Base-by-base conservation (phyloP, 306 rosid species). In the Citrullus mucosospermus region DNA sequence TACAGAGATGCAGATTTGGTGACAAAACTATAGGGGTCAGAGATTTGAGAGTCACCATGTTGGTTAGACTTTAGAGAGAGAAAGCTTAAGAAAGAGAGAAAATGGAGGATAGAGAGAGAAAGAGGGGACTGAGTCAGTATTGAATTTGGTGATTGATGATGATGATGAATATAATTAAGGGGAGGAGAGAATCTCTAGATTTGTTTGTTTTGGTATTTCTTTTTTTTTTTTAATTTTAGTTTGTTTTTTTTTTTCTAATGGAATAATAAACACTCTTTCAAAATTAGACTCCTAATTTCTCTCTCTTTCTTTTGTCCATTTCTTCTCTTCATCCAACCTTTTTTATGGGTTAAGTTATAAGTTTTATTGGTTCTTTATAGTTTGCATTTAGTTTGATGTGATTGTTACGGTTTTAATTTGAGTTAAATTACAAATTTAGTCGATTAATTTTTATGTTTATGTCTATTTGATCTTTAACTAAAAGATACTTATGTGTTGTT, bases 1-100 rank as follows among this genome's bases (percentile, higher is more conserved):
- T 81, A 83, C 86, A 81, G 88, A 88, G 94, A 91, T 91, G 97
- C 96, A 88, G 86, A 88, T 90, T 87, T 87, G 88, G 96, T 91
- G 97, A 90, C 89, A 85, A 82, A 86, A 93, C 85, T 87, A 82
- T 81, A 2, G 90, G 93, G 87, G 91, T 91, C 96, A 91, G 94
- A 90, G 90, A 83, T 84, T 79, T 85, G 86, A 83, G 90, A 90
- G 87, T 63, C 56, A 71, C 88, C 80, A 81, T 82, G 86, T 78
- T 79, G 83, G 86, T 78, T 80, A 44, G 50, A 44, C 10, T 9
- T 44, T 9, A 13, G 50, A 60, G 38, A 60, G 66, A 60, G 61
- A 56, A n/a, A 56, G 61, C 30, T 56, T n/a, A 18, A 41, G 9
- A 30, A 70, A 83, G 61, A 48, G 58, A 75, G 25, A 81, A 48